phyloP scores from a whole-genome alignment of 768 basidiomycete species.

The Xerocomellus chrysenteron region DNA sequence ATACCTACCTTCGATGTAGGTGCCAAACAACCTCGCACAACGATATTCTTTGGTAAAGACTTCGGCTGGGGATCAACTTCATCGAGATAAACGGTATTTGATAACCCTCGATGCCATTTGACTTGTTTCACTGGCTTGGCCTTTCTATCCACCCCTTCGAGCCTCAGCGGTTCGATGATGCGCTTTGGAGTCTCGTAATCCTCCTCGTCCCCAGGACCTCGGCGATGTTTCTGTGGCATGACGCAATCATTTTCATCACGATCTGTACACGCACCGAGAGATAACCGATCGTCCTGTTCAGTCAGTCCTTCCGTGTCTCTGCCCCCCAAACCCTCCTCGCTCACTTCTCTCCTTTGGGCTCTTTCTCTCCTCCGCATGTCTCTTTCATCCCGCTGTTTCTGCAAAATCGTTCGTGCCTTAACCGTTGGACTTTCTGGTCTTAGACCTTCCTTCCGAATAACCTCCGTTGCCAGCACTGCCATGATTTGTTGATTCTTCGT shows the following conservation, averaged over 20 bases:
- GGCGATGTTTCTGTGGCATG: slow-evolving; percentile 41
- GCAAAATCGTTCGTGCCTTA: slow-evolving; percentile 64
- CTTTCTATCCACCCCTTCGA: slow-evolving; percentile 33
- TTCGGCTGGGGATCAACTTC: slow-evolving; percentile 56
- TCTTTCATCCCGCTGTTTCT: slow-evolving; percentile 67
- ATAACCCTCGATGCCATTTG: slow-evolving; percentile 75
- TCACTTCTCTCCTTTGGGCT: slow-evolving; percentile 55
- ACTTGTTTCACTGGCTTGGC: slow-evolving; percentile 52
- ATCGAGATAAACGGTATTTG: slow-evolving; percentile 59
- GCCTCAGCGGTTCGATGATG: slow-evolving; percentile 41
- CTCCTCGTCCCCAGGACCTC: slow-evolving; percentile 79
- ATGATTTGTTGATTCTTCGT: slow-evolving; percentile 66
- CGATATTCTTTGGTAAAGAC: slow-evolving; percentile 40
- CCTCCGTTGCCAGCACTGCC: slow-evolving; percentile 63
- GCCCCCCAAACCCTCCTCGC: slow-evolving; percentile 30
- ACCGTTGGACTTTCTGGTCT: slow-evolving; percentile 80
- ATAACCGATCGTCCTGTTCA: slow-evolving; percentile 6
- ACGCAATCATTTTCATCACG: slow-evolving; percentile 30
- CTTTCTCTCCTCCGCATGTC: slow-evolving; percentile 53
- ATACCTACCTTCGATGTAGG: slow-evolving; percentile 62
- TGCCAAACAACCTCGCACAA: slow-evolving; percentile 66
- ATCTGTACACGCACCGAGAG: slow-evolving; percentile 2
- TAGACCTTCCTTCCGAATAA: slow-evolving; percentile 65
- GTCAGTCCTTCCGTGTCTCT: slow-evolving; percentile 33
- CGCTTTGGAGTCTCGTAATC: slow-evolving; percentile 70